These are phyloP conservation scores for Phaseolus lunatus DNA, from an alignment of 306 rosid genomes.

Conservation along the genomic window DNA sequence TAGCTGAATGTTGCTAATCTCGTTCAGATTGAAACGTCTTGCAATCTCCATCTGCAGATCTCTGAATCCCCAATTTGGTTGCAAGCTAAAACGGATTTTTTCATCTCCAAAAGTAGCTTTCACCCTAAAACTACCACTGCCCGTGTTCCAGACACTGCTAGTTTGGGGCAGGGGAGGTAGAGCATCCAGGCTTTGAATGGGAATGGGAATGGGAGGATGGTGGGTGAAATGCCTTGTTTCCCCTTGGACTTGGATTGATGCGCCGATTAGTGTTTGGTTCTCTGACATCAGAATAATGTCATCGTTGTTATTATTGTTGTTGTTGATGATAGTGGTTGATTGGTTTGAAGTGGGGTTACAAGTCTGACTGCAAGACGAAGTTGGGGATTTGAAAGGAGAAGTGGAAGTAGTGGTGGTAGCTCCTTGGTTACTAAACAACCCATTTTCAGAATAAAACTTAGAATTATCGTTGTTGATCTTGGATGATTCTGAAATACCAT, in stretches of 20 bases:
- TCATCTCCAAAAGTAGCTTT: conserved; percentile 31
- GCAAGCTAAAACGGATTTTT: conserved; percentile 27
- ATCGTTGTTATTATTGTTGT: too few species aligned
- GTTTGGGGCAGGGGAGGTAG: conserved; percentile 22
- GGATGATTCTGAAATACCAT: background rate
- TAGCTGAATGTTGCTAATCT: conserved; percentile 1
- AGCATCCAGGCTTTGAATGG: conserved; percentile 9
- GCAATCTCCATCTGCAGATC: conserved; percentile 27
- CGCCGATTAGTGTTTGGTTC: background rate
- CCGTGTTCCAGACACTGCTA: conserved; percentile 2
- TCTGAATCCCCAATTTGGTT: background rate
- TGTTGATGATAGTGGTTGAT: background rate
- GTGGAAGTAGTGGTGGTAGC: background rate
- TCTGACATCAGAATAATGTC: conserved; percentile 5
- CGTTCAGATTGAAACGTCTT: conserved; percentile 24
- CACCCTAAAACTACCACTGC: background rate
- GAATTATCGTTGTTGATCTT: background rate
- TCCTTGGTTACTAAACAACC: conserved; percentile 16
- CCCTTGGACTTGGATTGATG: background rate
- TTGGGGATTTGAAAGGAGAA: conserved; percentile 8
- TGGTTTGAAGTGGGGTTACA: background rate
- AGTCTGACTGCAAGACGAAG: conserved; percentile 11
- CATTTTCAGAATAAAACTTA: background rate
- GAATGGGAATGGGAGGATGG: background rate
- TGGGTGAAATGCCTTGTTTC: too few species aligned